Percentiles rank a stretch among this genome's conserved stretches.
phyloP scores from a whole-genome alignment of 768 basidiomycete species.

The Lactifluus piperatus region DNA sequence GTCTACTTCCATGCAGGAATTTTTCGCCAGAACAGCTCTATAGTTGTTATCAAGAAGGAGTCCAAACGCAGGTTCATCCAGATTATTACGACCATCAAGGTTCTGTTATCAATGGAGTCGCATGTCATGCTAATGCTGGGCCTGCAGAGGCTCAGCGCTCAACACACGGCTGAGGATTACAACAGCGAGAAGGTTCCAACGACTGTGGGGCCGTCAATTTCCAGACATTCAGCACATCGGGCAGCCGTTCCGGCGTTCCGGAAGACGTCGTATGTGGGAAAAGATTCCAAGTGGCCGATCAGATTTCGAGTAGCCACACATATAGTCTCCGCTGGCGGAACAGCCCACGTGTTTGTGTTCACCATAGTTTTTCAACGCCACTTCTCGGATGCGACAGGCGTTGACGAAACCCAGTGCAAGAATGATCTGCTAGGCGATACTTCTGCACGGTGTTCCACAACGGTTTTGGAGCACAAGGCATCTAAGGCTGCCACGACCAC shows the following conservation, averaged over 20 bases:
- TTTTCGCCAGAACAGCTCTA: too few species aligned
- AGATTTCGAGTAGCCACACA: neutral
- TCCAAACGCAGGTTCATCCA: neutral
- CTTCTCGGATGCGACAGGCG: neutral
- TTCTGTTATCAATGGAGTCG: neutral
- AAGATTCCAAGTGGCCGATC: neutral
- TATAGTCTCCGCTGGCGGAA: too few species aligned
- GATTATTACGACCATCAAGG: neutral
- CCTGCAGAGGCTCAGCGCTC: neutral
- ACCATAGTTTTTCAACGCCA: neutral
- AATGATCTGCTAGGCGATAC: neutral
- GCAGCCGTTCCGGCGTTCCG: too few species aligned
- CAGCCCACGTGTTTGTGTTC: too few species aligned
- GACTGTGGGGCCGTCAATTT: neutral
- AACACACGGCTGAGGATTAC: neutral
- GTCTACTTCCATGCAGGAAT: too few species aligned
- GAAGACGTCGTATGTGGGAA: neutral
- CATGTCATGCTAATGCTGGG: neutral
- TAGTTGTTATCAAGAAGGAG: too few species aligned
- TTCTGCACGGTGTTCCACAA: too few species aligned
- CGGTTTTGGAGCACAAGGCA: neutral
- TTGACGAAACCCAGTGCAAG: neutral
- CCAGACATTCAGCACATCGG: neutral
- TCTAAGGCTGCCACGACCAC: neutral
- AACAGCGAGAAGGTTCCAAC: neutral